Conservation (phyloP, 495 filamentous ascomycete genomes). For the Neurospora hispaniola region DNA sequence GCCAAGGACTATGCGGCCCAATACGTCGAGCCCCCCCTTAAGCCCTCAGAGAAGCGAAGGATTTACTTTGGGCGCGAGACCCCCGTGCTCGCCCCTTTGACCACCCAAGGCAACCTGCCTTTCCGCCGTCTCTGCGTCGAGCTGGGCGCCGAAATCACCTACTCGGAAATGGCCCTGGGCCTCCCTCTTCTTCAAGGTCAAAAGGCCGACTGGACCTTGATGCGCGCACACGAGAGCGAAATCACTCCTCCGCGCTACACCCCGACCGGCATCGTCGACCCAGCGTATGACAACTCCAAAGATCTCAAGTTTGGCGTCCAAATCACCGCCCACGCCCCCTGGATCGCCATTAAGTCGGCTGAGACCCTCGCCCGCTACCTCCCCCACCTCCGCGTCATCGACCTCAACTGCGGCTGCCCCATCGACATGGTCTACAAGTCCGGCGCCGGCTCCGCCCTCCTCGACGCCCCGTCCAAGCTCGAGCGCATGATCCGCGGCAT, state of each 20-base stretch:
- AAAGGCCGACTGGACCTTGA: slow-evolving; percentile 86
- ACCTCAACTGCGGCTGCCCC: slow-evolving; percentile 93
- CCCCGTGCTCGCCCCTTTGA: slow-evolving; percentile 72
- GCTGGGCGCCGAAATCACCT: slow-evolving; percentile 84
- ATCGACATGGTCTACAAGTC: slow-evolving; percentile 83
- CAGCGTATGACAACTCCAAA: slow-evolving; percentile 67
- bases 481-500: slow-evolving; percentile 90
- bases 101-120: slow-evolving; percentile 94
- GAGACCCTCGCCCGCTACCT: slow-evolving; percentile 66
- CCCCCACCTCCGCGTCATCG: slow-evolving; percentile 76
- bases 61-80: slow-evolving; percentile 92
- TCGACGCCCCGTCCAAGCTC: slow-evolving; percentile 72
- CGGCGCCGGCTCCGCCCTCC: slow-evolving; percentile 87
- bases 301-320: slow-evolving; percentile 87
- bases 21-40: slow-evolving; percentile 74
- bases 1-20: slow-evolving; percentile 62
- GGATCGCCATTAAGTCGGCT: slow-evolving; percentile 75
- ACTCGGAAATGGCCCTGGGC: slow-evolving; percentile 97
- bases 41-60: slow-evolving; percentile 83
- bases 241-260: slow-evolving; percentile 50
- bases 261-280: slow-evolving; percentile 38
- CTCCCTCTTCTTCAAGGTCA: slow-evolving; percentile 82
- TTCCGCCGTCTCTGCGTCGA: slow-evolving; percentile 88
- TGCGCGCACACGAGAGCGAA: slow-evolving; percentile 83
- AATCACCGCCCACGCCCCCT: slow-evolving; percentile 81